Conservation (phyloP, 2,329 filamentous ascomycete genomes). For the Trichoderma atroviride region DNA sequence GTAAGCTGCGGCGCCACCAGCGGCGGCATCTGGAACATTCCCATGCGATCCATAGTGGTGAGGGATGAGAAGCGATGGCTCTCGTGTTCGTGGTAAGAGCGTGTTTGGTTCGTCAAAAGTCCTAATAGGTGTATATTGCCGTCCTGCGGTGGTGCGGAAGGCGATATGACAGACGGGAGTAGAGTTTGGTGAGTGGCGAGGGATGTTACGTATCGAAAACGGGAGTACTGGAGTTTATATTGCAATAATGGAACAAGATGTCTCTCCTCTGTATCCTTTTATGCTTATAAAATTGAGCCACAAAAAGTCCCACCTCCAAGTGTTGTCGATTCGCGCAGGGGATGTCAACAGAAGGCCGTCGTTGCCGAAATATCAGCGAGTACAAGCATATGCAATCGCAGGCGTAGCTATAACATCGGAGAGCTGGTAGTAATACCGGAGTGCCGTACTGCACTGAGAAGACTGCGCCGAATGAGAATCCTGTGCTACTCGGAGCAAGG, state of each 20-base stretch:
- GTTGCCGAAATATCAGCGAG: neutral
- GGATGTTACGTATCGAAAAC: neutral
- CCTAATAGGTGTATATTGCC: neutral
- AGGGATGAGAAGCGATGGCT: neutral
- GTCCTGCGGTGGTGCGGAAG: neutral
- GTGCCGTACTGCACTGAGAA: neutral
- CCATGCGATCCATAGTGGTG: constrained; percentile 49
- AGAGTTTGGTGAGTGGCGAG: neutral
- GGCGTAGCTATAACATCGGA: neutral
- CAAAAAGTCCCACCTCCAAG: neutral
- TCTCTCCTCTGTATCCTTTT: neutral
- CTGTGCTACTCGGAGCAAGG: neutral
- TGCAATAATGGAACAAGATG: neutral
- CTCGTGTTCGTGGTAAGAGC: neutral
- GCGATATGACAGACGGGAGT: neutral
- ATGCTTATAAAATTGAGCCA: neutral
- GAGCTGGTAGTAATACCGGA: neutral
- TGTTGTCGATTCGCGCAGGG: neutral
- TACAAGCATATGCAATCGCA: neutral
- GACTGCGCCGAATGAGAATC: neutral
- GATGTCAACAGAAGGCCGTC: neutral
- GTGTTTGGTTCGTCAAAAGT: neutral
- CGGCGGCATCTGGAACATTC: constrained; percentile 58
- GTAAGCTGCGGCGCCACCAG: constrained; percentile 61
- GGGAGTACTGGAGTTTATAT: neutral